Evolutionary conservation across 352 stramenopile species (phyloP).

Genomic region (Pilasporangium apinafurcum): DNA sequence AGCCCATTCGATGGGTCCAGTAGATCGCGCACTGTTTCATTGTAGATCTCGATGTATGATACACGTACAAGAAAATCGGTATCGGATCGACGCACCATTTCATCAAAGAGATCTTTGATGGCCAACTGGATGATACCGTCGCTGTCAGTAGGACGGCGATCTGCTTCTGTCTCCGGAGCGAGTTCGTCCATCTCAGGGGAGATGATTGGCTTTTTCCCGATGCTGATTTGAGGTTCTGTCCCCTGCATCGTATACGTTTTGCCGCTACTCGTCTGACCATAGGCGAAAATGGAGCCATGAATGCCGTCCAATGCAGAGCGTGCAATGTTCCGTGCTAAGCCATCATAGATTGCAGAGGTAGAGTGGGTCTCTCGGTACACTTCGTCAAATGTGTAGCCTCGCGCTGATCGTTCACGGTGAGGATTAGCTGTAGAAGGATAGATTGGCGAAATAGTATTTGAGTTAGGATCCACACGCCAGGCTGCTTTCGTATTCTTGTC

Average conservation of each 20-base stretch:
- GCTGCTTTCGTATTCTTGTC: conserved; percentile 20
- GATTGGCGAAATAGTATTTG: conserved; percentile 18
- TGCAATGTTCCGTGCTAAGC: conserved; percentile 3
- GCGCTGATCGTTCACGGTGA: conserved; percentile 11
- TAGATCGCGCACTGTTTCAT: conserved; percentile 94
- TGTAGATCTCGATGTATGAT: conserved; percentile 98
- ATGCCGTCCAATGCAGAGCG: conserved; percentile 3
- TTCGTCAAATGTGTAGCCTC: conserved; percentile 44
- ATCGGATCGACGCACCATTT: conserved; percentile 34
- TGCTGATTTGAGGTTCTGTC: conserved; percentile 7
- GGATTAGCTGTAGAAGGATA: too few relatives aligned
- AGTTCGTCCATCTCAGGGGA: conserved; percentile 2
- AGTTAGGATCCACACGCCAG: conserved; percentile 25
- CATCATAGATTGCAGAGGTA: conserved; percentile 14
- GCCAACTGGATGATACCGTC: conserved; percentile 34
- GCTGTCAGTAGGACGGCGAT: conserved; percentile 17
- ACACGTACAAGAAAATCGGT: conserved; percentile 87
- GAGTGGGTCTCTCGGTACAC: conserved; percentile 38
- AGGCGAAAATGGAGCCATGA: conserved; percentile 36
- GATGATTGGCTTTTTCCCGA: too few relatives aligned
- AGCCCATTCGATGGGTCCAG: conserved; percentile 33
- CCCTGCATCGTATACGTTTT: conserved; percentile 48
- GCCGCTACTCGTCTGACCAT: conserved; percentile 33
- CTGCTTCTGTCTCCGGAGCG: conserved; percentile 19
- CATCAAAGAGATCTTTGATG: conserved; percentile 45